Evolutionary conservation across 495 filamentous ascomycete species (phyloP), one percentile per base, ranked within the genome.

Genomic region (Penicillium verhagenii): DNA sequence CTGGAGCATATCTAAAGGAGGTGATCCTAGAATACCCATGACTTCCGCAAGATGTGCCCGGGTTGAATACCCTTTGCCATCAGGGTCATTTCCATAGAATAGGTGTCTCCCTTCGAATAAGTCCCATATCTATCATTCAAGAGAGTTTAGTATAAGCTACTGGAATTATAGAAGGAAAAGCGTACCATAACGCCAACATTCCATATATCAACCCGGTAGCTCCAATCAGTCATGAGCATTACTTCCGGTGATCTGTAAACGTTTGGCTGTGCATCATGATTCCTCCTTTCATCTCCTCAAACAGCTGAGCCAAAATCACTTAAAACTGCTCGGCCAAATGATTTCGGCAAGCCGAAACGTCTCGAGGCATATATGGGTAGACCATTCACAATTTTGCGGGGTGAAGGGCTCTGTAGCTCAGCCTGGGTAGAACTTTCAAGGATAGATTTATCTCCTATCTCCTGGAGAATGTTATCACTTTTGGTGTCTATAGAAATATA

Each of bases 271-370:
- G n/a, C n/a, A n/a, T n/a, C n/a, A n/a, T n/a, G n/a, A n/a, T n/a
- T n/a, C n/a, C n/a, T n/a, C n/a, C n/a, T n/a, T n/a, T n/a, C n/a
- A n/a, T n/a, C n/a, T n/a, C n/a, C n/a, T n/a, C n/a, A n/a, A n/a
- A n/a, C n/a, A n/a, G 90, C 90, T 13, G 91, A 78, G 42, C 90
- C 91, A 70, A 96, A 94, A 75, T 94, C 91, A 77, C 93, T 91
- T 54, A 69, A 48, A 4, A 70, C 44, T 35, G 63, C 69, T 19
- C 47, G 40, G 38, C 58, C 63, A 58, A 66, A 60, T 35, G 56
- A 25, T 33, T 58, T 60, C 28, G 62, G 69, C n/a, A 71, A 57
- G 38, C 68, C 72, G 28, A 75, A 62, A 13, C 66, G 63, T 38
- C 71, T 64, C 0, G 64, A 75, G 31, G 59, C 62, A 59, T 79